These are phyloP conservation scores for Diaporthe vexans DNA, from an alignment of 2,329 filamentous ascomycete genomes.

Conservation along the genomic window DNA sequence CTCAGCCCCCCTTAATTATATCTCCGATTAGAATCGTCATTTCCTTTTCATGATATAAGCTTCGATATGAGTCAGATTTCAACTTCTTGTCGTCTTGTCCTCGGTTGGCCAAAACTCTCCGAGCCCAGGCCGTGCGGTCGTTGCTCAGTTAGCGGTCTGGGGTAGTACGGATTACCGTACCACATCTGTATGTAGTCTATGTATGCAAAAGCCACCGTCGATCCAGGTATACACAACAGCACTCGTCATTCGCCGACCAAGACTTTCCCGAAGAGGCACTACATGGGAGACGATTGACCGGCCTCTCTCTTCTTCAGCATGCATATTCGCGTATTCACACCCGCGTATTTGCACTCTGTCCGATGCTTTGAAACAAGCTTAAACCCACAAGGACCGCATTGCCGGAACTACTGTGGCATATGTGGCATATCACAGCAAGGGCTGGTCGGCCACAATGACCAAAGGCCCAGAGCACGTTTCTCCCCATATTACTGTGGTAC, in stretches of 20 bases:
- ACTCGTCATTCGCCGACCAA: constrained; percentile 1
- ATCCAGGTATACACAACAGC: background rate
- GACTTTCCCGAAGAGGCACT: constrained; percentile 22
- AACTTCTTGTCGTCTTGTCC: constrained; percentile 15
- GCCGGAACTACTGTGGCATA: constrained; percentile 16
- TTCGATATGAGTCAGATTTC: constrained; percentile 24
- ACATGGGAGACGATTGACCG: background rate
- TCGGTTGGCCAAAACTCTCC: constrained; percentile 14
- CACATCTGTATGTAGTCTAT: background rate
- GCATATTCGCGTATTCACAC: constrained; percentile 13
- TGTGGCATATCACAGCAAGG: background rate
- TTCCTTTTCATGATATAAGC: constrained; percentile 25
- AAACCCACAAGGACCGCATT: constrained; percentile 5
- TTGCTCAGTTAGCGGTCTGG: background rate
- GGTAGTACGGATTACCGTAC: background rate
- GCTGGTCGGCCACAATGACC: background rate
- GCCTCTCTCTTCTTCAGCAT: background rate
- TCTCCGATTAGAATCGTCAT: constrained; percentile 5
- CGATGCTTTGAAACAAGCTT: constrained; percentile 20
- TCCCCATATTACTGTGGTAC: background rate
- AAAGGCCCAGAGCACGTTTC: background rate
- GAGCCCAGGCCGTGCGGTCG: constrained; percentile 17
- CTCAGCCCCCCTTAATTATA: constrained; percentile 8
- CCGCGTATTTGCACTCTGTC: constrained; percentile 15
- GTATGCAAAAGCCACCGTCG: constrained; percentile 10